Evolutionary conservation across 2,329 filamentous ascomycete species (phyloP), one percentile per base, ranked within the genome.

Genomic region (Penicillium sp.): DNA sequence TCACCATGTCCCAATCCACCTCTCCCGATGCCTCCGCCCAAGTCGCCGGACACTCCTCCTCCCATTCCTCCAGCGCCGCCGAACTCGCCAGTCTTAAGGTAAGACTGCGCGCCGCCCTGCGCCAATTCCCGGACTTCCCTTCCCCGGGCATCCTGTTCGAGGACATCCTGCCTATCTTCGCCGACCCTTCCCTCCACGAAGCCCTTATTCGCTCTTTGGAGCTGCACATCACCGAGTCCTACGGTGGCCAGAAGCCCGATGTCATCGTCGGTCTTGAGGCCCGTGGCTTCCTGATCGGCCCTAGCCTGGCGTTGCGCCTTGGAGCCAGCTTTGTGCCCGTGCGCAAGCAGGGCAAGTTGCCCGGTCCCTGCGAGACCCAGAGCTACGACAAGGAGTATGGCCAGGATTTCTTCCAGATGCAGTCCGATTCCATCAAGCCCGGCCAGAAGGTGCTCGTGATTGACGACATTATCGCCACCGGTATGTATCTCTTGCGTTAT

Each of bases 401-500:
- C 50, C 78, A 83, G 69, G 93, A 98, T 67, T 84, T 84, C 64
- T 97, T 98, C 74, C 87, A 97, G 77, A 94, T 98, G 75, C 93
- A 98, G 75, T 74, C 79, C 53, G 89, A 86, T 67, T 84, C 84
- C 30, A 83, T 98, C 59, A 83, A 86, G 71, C 77, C 80, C 36
- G 90, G 90, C 23, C 87, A 95, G 73, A 90, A 84, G 67, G 91
- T 95, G 42, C 74, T 98, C 48, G 79, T 98, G 52, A 89, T 98
- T 20, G 93, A 98, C 68, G 93, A 98, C 67, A 94, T 98, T 62
- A 97, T 98, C 72, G 93, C 93, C 41, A 98, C 93, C 51, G 91
- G 91, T 95, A 76, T 67, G 84, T 41, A 26, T 28, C 19, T 33
- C n/a, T n/a, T n/a, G n/a, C n/a, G n/a, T n/a, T n/a, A n/a, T n/a